A percentile compares a stretch with the other conserved stretches of the same genome.
phyloP scores from a whole-genome alignment of 1,284 basidiomycete genomes.

The Rhodotorula sp. region DNA sequence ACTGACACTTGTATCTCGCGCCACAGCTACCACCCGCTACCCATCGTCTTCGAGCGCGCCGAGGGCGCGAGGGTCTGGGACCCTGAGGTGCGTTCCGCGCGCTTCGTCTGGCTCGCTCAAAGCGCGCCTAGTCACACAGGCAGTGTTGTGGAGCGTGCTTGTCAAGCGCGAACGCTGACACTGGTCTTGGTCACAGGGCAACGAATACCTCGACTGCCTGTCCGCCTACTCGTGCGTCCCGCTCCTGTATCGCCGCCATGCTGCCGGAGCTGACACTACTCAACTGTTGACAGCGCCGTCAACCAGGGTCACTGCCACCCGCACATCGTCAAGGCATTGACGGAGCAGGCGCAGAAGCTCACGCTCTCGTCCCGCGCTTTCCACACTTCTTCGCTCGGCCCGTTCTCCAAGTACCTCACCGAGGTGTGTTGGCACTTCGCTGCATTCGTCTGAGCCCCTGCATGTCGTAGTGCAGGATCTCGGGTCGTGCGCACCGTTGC shows the following conservation, averaged over 20 bases:
- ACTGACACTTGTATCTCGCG: constrained; percentile 22
- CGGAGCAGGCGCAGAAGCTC: constrained; percentile 82
- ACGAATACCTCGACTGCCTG: constrained; percentile 67
- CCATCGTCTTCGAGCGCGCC: constrained; percentile 88
- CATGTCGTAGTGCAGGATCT: too few species aligned
- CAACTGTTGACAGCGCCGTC: too few species aligned
- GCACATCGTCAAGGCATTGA: constrained; percentile 66
- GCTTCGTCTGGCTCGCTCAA: background rate
- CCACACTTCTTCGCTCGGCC: constrained; percentile 88
- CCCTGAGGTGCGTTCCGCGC: constrained; percentile 34
- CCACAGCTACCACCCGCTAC: constrained; percentile 90
- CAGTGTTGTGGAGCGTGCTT: background rate
- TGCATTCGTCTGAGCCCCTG: too few species aligned
- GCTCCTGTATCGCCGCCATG: background rate
- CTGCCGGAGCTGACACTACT: too few species aligned
- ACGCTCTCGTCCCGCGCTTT: constrained; percentile 95
- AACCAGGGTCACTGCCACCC: constrained; percentile 98
- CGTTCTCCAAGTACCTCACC: constrained; percentile 83
- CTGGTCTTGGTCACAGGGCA: constrained; percentile 35
- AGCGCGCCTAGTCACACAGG: background rate
- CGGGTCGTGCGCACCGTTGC: too few species aligned
- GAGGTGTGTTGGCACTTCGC: constrained; percentile 52
- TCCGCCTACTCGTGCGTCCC: constrained; percentile 87
- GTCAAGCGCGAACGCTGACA: constrained; percentile 14
- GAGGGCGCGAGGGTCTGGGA: constrained; percentile 63